These are phyloP conservation scores for Penicillium lividum DNA, from an alignment of 495 filamentous ascomycete species.

Conservation along the genomic window DNA sequence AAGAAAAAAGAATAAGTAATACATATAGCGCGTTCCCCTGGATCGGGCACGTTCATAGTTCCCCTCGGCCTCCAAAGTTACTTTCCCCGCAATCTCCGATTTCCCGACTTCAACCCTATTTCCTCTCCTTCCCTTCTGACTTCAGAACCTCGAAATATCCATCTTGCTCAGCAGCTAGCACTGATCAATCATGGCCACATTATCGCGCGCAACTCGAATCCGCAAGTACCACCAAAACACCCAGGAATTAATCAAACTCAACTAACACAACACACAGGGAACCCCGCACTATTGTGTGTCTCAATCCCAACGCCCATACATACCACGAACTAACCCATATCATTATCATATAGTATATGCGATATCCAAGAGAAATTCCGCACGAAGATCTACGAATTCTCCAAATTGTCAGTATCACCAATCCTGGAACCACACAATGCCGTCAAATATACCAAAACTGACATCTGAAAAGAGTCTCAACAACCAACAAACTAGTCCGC, in stretches of 20 bases:
- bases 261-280: constrained; percentile 47
- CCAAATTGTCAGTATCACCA: constrained; percentile 61
- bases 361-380: constrained; percentile 96
- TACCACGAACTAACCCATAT: constrained; percentile 8
- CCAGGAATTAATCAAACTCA: background rate
- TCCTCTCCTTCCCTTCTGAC: background rate
- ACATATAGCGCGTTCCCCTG: background rate
- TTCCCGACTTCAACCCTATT: background rate
- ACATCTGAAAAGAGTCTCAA: constrained; percentile 26
- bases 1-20: background rate
- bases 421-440: background rate
- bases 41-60: constrained; percentile 3
- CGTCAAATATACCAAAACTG: too few relatives aligned
- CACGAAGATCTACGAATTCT: constrained; percentile 74
- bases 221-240: constrained; percentile 21
- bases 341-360: constrained; percentile 65
- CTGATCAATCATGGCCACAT: constrained; percentile 30
- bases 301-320: background rate
- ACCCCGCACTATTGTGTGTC: constrained; percentile 69
- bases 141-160: background rate
- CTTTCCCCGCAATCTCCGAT: constrained; percentile 30
- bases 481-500: constrained; percentile 43
- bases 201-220: constrained; percentile 37
- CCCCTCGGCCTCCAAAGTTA: constrained; percentile 13
- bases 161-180: background rate